phyloP scores from a whole-genome alignment of 2,329 filamentous ascomycete species.

The Scedosporium aurantiacum region DNA sequence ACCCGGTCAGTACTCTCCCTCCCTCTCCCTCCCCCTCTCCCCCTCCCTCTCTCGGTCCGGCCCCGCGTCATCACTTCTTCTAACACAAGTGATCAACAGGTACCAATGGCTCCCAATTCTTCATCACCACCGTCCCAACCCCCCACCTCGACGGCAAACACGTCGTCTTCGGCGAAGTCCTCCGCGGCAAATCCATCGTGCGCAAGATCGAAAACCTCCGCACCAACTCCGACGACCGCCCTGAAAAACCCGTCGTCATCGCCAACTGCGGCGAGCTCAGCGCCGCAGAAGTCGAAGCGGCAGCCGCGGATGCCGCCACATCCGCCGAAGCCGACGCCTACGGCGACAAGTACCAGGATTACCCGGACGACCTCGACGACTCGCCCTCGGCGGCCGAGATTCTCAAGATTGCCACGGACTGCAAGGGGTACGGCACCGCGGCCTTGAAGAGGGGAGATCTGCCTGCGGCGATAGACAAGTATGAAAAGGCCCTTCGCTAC shows the following conservation, averaged over 20 bases:
- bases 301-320: slow-evolving; percentile 36
- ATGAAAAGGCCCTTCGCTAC: slow-evolving; percentile 86
- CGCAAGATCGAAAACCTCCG: slow-evolving; percentile 79
- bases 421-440: slow-evolving; percentile 87
- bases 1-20: slow-evolving; percentile 47
- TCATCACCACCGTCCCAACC: slow-evolving; percentile 90
- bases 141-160: slow-evolving; percentile 94
- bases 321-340: slow-evolving; percentile 65
- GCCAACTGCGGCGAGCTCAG: slow-evolving; percentile 76
- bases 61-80: slow-evolving; percentile 7
- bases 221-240: slow-evolving; percentile 69
- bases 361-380: slow-evolving; percentile 67
- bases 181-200: slow-evolving; percentile 83
- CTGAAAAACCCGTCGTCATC: slow-evolving; percentile 61
- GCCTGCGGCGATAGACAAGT: slow-evolving; percentile 69
- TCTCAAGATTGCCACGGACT: slow-evolving; percentile 67
- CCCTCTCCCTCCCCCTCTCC: neutral
- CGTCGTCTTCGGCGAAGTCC: slow-evolving; percentile 91
- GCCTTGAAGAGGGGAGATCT: slow-evolving; percentile 77
- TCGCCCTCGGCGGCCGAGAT: slow-evolving; percentile 49
- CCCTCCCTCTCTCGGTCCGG: neutral
- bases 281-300: slow-evolving; percentile 49
- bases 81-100: slow-evolving; percentile 31
- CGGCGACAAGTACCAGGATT: slow-evolving; percentile 91
- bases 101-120: slow-evolving; percentile 97